Evolutionary conservation across 371 early-diverging fungal genomes (phyloP), one percentile per base, ranked within the genome.

Genomic region (Chytridium lagenaria): DNA sequence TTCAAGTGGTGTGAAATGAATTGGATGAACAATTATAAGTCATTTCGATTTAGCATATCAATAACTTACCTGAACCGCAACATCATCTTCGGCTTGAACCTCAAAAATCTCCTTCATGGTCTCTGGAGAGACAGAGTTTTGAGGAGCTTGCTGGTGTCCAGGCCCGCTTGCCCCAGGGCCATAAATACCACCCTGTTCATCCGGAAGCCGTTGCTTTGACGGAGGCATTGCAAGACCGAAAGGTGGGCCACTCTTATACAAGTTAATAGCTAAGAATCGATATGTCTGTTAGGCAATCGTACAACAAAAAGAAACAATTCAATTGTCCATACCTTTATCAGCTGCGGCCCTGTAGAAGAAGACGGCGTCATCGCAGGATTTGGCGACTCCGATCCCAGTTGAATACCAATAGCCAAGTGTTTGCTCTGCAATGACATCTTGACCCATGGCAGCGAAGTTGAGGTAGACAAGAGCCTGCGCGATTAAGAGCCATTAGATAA

Each of bases 381-480:
- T 87, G 10, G 91, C 87, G 0, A 90, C 90, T 16, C 94, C 95
- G 67, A 97, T 91, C 0, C 98, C 98, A 16, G 85, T 72, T 36
- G 90, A 72, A 73, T 94, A 87, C 59, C 93, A 90, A 83, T 94
- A 96, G 0, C 92, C 98, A 49, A 97, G 80, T 1, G 92, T 92
- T 87, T 95, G 89, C 75, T 93, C 88, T 0, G 96, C 95, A 23
- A 90, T 80, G 0, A 85, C 82, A 68, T 94, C 88, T 15, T 88
- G 89, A 2, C 89, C 91, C 40, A 87, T 75, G 0, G 96, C 94
- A 0, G 98, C 94, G 84, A 97, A 92, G 16, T 91, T 91, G 67
- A 90, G 90, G 77, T 96, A 94, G 12, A 96, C 73, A 5, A 92
- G 74, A 7, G 94, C 93, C 82, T 81, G 50, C 49, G 3, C n/a